These are phyloP conservation scores for Chrysanthemum makinoi DNA, from an alignment of 129 eudicot species.

Conservation along the genomic window DNA sequence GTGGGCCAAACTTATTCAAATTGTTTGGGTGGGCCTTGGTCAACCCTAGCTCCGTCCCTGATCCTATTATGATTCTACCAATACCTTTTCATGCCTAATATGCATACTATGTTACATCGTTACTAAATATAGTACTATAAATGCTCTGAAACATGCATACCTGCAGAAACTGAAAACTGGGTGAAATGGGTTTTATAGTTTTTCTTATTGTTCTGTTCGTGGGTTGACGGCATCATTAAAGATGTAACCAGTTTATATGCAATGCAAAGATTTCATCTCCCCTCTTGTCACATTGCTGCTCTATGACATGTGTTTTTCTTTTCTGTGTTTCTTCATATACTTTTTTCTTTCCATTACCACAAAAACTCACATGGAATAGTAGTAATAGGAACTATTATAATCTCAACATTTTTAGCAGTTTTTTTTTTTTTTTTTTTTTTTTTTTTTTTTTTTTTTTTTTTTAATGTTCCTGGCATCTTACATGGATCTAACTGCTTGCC, in stretches of 20 bases:
- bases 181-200: constrained; percentile 7
- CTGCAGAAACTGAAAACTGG: constrained; percentile 17
- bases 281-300: not conserved
- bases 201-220: not conserved
- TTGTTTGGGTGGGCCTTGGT: too few relatives aligned
- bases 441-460: not conserved
- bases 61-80: constrained; percentile 7
- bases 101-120: not conserved
- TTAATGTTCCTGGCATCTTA: constrained; percentile 5
- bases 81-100: constrained; percentile 3
- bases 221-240: constrained; percentile 6
- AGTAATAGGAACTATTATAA: not conserved
- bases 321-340: too few relatives aligned
- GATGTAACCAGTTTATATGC: not conserved
- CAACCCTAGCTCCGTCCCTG: too few relatives aligned
- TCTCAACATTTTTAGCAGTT: constrained; percentile 6
- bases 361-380: not conserved
- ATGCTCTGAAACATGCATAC: not conserved
- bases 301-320: not conserved
- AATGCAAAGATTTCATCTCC: not conserved
- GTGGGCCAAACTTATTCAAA: too few relatives aligned
- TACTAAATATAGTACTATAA: not conserved
- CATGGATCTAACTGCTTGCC: not conserved
- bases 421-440: not conserved
- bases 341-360: not conserved